Evolutionary conservation across 2,329 filamentous ascomycete genomes (phyloP), one percentile per base, ranked within the genome.

Genomic region (Fusarium oligoseptatum): DNA sequence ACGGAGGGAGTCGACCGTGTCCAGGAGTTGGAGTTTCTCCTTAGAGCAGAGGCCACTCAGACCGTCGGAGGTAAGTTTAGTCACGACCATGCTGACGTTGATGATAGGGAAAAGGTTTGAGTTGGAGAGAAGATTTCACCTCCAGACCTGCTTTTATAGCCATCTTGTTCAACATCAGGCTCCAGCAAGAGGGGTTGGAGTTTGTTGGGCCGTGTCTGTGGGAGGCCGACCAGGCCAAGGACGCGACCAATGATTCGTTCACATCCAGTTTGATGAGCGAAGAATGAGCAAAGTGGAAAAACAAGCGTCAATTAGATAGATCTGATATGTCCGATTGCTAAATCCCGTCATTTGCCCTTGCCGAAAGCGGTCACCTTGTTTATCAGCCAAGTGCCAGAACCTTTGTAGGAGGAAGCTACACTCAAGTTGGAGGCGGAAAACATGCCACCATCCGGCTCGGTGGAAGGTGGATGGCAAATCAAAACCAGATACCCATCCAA

Each of bases 1-100:
- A 8, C 82, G 80, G 1, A 85, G 80, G 2, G 70, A 79, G 41
- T 84, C 82, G 27, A 84, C 81, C 8, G 81, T 77, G n/a, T 84
- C 80, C 0, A 85, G 50, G 77, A 75, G 58, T 78, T 77, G 10
- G 73, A 64, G 37, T 77, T 74, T 4, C 71, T 74, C 22, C 74
- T 75, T 17, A 67, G 34, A 3, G 76, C 77, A 22, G 76, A 66
- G 64, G n/a, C 64, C 56, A 2, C 22, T 43, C 2, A 66, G 64
- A 34, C 55, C 56, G 20, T 50, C 39, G 17, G 64, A 66, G 5
- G 39, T 61, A 27, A 60, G 64, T 11, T 61, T 50, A 10, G 55
- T 39, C 15, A 50, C 17, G 34, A 41, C 56, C 55, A 52, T 66
- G 41, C 14, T 43, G 55, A 34, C 15, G 64, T 9, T 61, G 64